Evolutionary conservation across 345 rosid species (phyloP), one percentile per base, ranked within the genome.

Genomic region (Syzygium jambos): DNA sequence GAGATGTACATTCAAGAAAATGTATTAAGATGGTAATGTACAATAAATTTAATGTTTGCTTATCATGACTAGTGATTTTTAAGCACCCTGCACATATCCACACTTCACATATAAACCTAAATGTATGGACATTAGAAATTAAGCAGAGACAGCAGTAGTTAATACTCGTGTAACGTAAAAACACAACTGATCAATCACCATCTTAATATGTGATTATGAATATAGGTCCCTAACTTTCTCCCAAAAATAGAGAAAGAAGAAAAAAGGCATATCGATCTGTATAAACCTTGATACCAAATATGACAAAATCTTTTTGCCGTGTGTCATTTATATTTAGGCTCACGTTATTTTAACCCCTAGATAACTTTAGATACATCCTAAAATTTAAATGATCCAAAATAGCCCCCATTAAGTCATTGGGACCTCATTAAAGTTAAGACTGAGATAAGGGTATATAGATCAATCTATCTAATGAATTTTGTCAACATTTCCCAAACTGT

Each of bases 231-330:
- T 56, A 0, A 56, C 63, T 56, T 56, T 56, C 63, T 56, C 63
- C 23, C 13, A 56, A 56, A 56, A 56, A 56, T 56, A 56, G 63
- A 56, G 63, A 56, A 56, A 25, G 27, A 11, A 59, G 30, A 59
- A 59, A 27, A 4, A 11, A 59, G 11, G 65, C 65, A 25, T 59
- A 25, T 59, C 0, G 15, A 59, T 57, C 30, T 2, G 0, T 25
- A 29, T 57, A 25, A 57, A 57, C 0, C 0, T 57, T 57, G 9
- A 11, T 11, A 57, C 1, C 15, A n/a, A 57, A 57, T 57, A 57
- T 57, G 25, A 25, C 0, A 4, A 57, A 0, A 57, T 57, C 65
- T 11, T 25, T 59, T 59, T 59, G 27, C 3, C 3, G 0, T 59
- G 65, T 59, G 63, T 25, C 14, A 1, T 57, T 57, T 59, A 0